Base-by-base conservation (phyloP, 2,329 filamentous ascomycete species). In the Aureobasidium subglaciale region DNA sequence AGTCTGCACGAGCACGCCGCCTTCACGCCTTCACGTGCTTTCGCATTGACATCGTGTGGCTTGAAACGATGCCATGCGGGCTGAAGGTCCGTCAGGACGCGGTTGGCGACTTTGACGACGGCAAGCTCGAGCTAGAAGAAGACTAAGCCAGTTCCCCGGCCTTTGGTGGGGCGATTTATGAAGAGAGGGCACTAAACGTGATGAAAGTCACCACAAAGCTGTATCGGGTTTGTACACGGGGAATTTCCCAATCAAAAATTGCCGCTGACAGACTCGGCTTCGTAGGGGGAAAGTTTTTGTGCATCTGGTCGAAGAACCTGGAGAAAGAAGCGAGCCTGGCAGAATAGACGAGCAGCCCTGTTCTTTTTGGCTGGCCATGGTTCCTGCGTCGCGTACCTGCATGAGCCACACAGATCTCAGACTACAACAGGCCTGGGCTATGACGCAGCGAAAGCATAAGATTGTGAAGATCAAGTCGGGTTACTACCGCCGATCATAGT, bases 311-410 rank as follows among this genome's bases (percentile, higher is more conserved):
- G 8, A n/a, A 41, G 11, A 29, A 15, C 5, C 48, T 50, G 32
- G 46, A 29, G 32, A 38, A 41, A 30, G 16, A 41, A 52, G 48
- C 48, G 48, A 52, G 25, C 22, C 10, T 15, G 35, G 48, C 35
- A 52, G 25, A 41, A 52, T 41, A 52, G 48, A 52, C 48, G 48
- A 52, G 35, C 48, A 20, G 29, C 5, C 24, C 4, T 27, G 15
- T n/a, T 25, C 32, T 24, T 38, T 34, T 24, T 22, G 32, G 22
- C n/a, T 22, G 7, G 27, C 24, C 27, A 11, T 18, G 9, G 38
- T 43, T 43, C 29, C 27, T 34, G 20, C 27, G 22, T 54, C 50
- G 50, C 29, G 50, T 54, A 54, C 50, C 50, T 54, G 50, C 50
- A 54, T 54, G 38, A 54, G 50, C 50, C 29, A 38, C 32, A 25